Percentiles rank a stretch among this genome's conserved stretches.
Conservation (phyloP, 2,329 filamentous ascomycete species). For the Meredithiella fracta region DNA sequence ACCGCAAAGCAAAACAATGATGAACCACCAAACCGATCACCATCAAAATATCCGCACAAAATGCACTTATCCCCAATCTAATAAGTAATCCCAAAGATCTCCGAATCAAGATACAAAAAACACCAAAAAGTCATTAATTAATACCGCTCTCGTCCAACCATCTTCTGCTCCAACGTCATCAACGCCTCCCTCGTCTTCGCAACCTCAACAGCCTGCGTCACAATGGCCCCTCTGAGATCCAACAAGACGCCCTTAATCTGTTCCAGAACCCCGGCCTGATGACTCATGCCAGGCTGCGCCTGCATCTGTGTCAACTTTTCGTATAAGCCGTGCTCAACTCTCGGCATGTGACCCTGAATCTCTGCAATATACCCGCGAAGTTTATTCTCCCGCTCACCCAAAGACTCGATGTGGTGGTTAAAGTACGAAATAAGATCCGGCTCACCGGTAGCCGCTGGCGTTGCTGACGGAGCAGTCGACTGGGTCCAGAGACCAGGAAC, state of each 20-base stretch:
- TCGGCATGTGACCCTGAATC: conserved; percentile 32
- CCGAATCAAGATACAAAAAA: neutral
- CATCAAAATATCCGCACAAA: neutral
- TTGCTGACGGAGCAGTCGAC: conserved; percentile 21
- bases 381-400: conserved; percentile 28
- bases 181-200: conserved; percentile 27
- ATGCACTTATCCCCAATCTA: neutral
- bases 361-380: conserved; percentile 29
- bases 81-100: neutral
- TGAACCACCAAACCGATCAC: neutral
- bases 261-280: conserved; percentile 16
- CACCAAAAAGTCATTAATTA: conserved; percentile 4
- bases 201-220: conserved; percentile 27
- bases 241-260: conserved; percentile 24
- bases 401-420: conserved; percentile 28
- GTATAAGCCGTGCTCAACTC: conserved; percentile 30
- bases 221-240: conserved; percentile 26
- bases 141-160: conserved; percentile 17
- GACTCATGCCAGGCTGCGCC: conserved; percentile 15
- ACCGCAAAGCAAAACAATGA: neutral
- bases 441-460: conserved; percentile 24
- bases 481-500: conserved; percentile 27
- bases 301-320: conserved; percentile 20
- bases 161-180: conserved; percentile 26
- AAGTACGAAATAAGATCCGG: conserved; percentile 30